These are phyloP conservation scores for Ceratobasidium sp. DNA, from an alignment of 1,284 basidiomycete species.

Conservation along the genomic window DNA sequence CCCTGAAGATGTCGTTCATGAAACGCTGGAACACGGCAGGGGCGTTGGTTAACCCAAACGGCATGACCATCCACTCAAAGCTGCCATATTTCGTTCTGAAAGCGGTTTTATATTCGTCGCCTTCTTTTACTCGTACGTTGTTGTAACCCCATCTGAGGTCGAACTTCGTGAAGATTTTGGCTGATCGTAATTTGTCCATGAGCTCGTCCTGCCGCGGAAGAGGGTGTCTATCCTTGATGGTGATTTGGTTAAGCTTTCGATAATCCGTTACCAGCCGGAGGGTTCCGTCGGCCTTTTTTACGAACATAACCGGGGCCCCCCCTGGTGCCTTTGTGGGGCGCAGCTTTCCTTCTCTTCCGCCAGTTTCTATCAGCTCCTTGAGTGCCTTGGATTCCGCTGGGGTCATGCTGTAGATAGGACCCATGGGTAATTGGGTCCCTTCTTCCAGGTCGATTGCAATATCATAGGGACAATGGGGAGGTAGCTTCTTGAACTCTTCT, in stretches of 20 bases:
- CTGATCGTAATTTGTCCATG: neutral
- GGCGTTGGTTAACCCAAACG: slow-evolving; percentile 28
- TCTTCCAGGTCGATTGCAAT: neutral
- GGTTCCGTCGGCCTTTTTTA: slow-evolving; percentile 33
- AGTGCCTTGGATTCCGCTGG: neutral
- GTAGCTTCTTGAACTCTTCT: slow-evolving; percentile 12
- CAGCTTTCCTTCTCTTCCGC: neutral
- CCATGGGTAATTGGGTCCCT: neutral
- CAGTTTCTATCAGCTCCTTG: neutral
- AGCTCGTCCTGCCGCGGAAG: slow-evolving; percentile 34
- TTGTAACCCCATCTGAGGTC: slow-evolving; percentile 32
- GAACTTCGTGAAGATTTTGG: slow-evolving; percentile 35
- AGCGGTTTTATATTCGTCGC: slow-evolving; percentile 41
- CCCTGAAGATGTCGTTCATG: slow-evolving; percentile 37
- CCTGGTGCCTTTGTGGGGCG: neutral
- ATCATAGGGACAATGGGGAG: neutral
- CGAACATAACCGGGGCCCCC: slow-evolving; percentile 31
- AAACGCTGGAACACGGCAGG: slow-evolving; percentile 34
- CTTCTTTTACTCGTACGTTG: neutral
- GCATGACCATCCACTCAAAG: slow-evolving; percentile 41
- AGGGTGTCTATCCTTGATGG: slow-evolving; percentile 12
- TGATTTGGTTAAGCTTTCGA: slow-evolving; percentile 26
- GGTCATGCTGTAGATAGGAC: neutral
- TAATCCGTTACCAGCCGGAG: slow-evolving; percentile 26
- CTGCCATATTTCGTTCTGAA: slow-evolving; percentile 30